Conservation (phyloP, 441 rosid genomes). For the Raphanus hybrid region DNA sequence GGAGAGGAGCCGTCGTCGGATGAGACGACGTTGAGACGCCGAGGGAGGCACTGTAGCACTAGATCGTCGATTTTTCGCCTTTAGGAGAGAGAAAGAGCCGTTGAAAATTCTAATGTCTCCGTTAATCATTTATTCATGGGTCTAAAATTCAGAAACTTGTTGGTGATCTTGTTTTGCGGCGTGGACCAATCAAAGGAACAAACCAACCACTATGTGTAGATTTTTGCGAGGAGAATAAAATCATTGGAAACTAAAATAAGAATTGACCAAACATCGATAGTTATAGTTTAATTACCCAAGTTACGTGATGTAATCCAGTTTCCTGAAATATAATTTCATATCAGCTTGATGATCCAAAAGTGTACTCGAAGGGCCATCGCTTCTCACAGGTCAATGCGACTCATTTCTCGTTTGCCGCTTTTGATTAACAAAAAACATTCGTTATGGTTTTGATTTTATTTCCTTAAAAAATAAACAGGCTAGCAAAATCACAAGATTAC, state of each 20-base stretch:
- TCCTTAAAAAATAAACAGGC: background rate
- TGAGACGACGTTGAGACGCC: too few species aligned
- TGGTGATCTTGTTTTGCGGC: slow-evolving; percentile 9
- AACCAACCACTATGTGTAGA: slow-evolving; percentile 24
- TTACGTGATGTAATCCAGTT: slow-evolving; percentile 1
- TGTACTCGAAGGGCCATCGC: slow-evolving; percentile 25
- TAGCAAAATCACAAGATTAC: background rate
- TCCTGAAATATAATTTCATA: background rate
- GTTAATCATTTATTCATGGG: background rate
- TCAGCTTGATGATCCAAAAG: slow-evolving; percentile 26
- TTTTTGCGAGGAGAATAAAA: slow-evolving; percentile 10
- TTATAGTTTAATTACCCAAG: slow-evolving; percentile 18
- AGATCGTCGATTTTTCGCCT: too few species aligned
- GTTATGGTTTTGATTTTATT: slow-evolving; percentile 3
- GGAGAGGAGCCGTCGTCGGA: too few species aligned
- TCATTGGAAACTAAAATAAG: slow-evolving; percentile 14
- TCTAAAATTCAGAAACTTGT: background rate
- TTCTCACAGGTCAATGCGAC: slow-evolving; percentile 27
- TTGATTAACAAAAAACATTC: slow-evolving; percentile 3
- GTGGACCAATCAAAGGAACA: slow-evolving; percentile 23
- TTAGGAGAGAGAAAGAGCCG: too few species aligned
- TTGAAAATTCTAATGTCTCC: too few species aligned
- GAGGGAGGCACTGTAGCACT: too few species aligned
- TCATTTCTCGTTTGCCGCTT: slow-evolving; percentile 25
- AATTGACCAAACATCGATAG: slow-evolving; percentile 38